phyloP scores from a whole-genome alignment of 169 alveolate genomes.

The Plasmodium reichenowi region DNA sequence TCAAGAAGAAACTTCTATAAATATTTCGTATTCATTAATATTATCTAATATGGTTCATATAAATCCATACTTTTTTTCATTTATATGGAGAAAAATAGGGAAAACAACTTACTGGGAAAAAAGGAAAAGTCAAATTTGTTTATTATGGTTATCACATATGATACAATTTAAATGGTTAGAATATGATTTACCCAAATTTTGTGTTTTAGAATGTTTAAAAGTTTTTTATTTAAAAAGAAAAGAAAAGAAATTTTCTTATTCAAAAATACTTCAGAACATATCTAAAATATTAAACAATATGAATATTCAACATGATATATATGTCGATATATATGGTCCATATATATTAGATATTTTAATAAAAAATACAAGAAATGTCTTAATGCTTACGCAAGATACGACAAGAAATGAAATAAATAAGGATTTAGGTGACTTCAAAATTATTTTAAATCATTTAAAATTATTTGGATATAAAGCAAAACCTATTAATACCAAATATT shows the following conservation, averaged over 20 bases:
- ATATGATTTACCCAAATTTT: constrained; percentile 79
- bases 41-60: constrained; percentile 74
- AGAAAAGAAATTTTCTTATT: constrained; percentile 57
- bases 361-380: constrained; percentile 58
- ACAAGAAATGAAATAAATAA: constrained; percentile 66
- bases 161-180: constrained; percentile 79
- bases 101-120: constrained; percentile 83
- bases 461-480: constrained; percentile 70
- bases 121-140: constrained; percentile 76
- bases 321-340: constrained; percentile 62
- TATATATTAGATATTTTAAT: constrained; percentile 60
- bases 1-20: constrained; percentile 80
- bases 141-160: constrained; percentile 85
- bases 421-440: constrained; percentile 55
- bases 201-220: constrained; percentile 80
- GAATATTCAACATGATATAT: constrained; percentile 36
- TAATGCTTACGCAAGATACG: constrained; percentile 73
- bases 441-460: constrained; percentile 42
- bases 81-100: constrained; percentile 85
- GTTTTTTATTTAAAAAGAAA: constrained; percentile 69
- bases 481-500: constrained; percentile 46
- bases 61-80: constrained; percentile 81
- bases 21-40: constrained; percentile 79
- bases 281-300: constrained; percentile 46
- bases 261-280: constrained; percentile 23